Evolutionary conservation across 202 grass and related monocot genomes (phyloP).

Genomic region (Elaeis oleifera): DNA sequence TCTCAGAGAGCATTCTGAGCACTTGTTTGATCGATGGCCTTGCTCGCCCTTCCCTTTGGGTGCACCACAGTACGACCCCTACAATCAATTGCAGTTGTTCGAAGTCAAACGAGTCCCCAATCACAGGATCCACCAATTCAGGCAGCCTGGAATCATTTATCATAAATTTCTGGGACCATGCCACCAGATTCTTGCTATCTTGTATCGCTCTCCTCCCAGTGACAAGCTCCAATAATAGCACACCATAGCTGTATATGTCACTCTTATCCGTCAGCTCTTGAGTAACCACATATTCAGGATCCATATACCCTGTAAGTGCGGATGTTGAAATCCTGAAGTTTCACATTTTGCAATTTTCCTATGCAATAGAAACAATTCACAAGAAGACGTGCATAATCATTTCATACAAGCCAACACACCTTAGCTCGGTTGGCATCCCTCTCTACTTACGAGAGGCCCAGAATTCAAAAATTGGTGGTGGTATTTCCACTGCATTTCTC

Average conservation of each 20-base stretch:
- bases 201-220: slow-evolving; percentile 53
- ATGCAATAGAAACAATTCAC: too few relatives aligned
- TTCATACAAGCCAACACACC: too few relatives aligned
- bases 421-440: too few relatives aligned
- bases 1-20: slow-evolving; percentile 78
- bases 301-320: slow-evolving; percentile 49
- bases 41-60: slow-evolving; percentile 43
- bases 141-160: slow-evolving; percentile 53
- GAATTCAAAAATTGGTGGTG: too few relatives aligned
- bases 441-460: too few relatives aligned
- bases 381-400: too few relatives aligned
- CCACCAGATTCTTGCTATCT: slow-evolving; percentile 42
- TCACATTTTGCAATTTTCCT: too few relatives aligned
- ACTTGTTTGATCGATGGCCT: slow-evolving; percentile 93
- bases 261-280: slow-evolving; percentile 60
- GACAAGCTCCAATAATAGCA: slow-evolving; percentile 77
- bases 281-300: slow-evolving; percentile 58
- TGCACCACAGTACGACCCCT: slow-evolving; percentile 81
- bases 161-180: slow-evolving; percentile 57
- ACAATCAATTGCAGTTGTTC: slow-evolving; percentile 76
- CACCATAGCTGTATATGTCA: slow-evolving; percentile 86
- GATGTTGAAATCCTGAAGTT: too few relatives aligned
- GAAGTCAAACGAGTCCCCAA: slow-evolving; percentile 61
- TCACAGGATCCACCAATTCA: slow-evolving; percentile 61
- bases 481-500: too few relatives aligned